phyloP scores from a whole-genome alignment of 148 eudicot species.

The Camellia lanceoleosa region DNA sequence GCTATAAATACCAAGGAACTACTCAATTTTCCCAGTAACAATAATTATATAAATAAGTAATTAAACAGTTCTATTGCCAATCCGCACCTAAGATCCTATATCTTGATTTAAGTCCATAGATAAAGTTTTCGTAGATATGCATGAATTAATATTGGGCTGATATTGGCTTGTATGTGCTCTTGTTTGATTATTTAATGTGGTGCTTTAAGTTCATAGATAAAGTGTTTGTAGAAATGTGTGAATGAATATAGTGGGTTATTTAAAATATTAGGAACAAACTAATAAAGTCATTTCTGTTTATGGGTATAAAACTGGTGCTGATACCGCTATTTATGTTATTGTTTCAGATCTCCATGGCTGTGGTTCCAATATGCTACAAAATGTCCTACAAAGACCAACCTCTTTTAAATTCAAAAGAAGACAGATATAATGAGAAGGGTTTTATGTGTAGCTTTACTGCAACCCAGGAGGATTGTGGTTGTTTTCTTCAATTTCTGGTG shows the following conservation, averaged over 20 bases:
- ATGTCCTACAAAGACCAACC: conserved; percentile 25
- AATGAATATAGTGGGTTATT: not conserved
- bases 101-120: no score
- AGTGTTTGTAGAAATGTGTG: conserved; percentile 5
- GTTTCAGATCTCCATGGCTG: conserved; percentile 39
- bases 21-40: no score
- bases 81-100: no score
- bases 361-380: conserved; percentile 32
- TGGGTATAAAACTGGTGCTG: not conserved
- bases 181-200: no score
- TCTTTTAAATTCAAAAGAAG: conserved; percentile 5
- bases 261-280: not conserved
- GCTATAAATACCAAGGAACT: no score
- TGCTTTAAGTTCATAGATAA: not conserved
- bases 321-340: not conserved
- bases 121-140: no score
- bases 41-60: no score
- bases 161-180: no score
- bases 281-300: not conserved
- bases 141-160: no score
- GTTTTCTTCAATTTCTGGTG: conserved; percentile 18
- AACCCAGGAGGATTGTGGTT: conserved; percentile 18
- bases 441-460: conserved; percentile 16
- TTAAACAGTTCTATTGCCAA: no score
- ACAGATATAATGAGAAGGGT: conserved; percentile 18